Base-by-base conservation (phyloP, 2,329 filamentous ascomycete species). In the Clarireedia monteithiana region DNA sequence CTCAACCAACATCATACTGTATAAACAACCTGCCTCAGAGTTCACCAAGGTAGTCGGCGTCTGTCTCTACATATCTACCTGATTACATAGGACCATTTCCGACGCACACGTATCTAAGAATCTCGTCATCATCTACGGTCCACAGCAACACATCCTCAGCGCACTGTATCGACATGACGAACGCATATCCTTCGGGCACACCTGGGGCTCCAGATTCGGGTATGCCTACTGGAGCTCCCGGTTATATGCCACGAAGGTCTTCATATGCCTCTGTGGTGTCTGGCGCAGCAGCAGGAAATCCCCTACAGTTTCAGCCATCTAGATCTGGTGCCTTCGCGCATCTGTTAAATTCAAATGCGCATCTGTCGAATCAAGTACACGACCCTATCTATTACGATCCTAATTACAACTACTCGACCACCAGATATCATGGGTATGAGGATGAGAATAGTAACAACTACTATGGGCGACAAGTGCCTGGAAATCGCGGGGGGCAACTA, bases 181-280 rank as follows among this genome's bases (percentile, higher is more conserved):
- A 66, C 52, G 55, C 66, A 49, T 68, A 67, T 56, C 61, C 64
- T 63, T 60, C 63, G 55, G 66, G 64, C 55, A 67, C 67, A 53
- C 62, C 65, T 54, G 66, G 63, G 20, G 59, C 63, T 59, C 63
- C 64, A 63, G 63, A 67, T 50, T 62, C 62, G 24, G 62, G 60
- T 60, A 69, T 69, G 66, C 66, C 67, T 45, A 66, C 67, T 63
- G 67, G 67, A 56, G 62, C 68, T 60, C 63, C 66, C 42, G 63
- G 72, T 54, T 70, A 72, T 48, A 67, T 71, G 60, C 73, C 72
- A 63, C 76, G 80, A 67, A 74, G 80, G 62, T 79, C 78, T 44
- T 84, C 82, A 51, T 84, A 84, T 71, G 81, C 82, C 63, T 83
- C 81, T 26, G 80, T 84, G 57, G 75, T 80, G 56, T 78, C 79